These are phyloP conservation scores for Pestalotiopsis sp. DNA, from an alignment of 2,329 filamentous ascomycete species.

Conservation along the genomic window DNA sequence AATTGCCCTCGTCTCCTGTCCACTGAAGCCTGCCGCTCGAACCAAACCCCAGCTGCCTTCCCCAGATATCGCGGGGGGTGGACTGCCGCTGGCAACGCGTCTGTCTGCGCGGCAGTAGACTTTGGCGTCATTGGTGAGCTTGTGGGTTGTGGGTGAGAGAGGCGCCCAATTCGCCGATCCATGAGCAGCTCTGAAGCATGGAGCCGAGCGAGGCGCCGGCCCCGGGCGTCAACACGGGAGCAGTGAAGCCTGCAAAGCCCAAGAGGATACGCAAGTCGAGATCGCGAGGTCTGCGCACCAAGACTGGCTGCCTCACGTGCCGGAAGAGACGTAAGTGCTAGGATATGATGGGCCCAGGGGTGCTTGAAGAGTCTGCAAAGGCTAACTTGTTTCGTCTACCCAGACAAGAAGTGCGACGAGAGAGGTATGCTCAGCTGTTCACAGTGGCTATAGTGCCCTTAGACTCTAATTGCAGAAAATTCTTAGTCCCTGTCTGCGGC, in stretches of 20 bases:
- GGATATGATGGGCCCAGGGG: neutral
- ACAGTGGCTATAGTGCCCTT: neutral
- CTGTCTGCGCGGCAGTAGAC: neutral
- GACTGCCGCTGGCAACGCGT: neutral
- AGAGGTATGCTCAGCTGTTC: conserved; percentile 14
- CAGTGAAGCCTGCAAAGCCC: neutral
- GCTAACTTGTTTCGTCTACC: conserved; percentile 17
- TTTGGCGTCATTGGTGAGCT: neutral
- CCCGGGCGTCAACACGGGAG: neutral
- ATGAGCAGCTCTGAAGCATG: conserved; percentile 4
- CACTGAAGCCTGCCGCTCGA: neutral
- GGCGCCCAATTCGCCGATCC: neutral
- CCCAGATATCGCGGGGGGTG: neutral
- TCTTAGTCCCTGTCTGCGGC: conserved; percentile 19
- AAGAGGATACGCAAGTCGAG: conserved; percentile 23
- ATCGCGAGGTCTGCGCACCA: conserved; percentile 21
- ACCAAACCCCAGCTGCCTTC: neutral
- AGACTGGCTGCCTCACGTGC: conserved; percentile 18
- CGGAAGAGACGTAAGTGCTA: neutral
- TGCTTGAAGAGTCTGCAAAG: neutral
- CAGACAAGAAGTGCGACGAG: conserved; percentile 24
- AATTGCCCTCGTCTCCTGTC: conserved; percentile 4
- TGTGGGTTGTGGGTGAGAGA: neutral
- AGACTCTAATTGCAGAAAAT: neutral
- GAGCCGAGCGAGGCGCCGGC: conserved; percentile 7